phyloP scores from a whole-genome alignment of 2,329 filamentous ascomycete genomes.

The Hymenoscyphus salicellus region DNA sequence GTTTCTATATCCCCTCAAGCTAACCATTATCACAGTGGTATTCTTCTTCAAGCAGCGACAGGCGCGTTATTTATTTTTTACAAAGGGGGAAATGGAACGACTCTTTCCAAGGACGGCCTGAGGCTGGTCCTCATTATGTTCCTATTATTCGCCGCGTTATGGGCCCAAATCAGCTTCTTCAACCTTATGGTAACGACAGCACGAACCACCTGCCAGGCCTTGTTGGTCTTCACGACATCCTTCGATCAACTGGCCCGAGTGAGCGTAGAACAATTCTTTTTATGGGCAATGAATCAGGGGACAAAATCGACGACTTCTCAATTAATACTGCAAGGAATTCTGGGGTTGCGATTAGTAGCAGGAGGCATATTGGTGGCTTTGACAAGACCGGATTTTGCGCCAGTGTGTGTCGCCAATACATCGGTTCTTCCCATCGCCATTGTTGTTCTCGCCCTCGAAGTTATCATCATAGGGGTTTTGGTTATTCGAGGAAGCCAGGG shows the following conservation, averaged over 20 bases:
- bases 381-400: conserved; percentile 33
- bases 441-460: conserved; percentile 33
- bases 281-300: conserved; percentile 35
- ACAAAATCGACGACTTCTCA: conserved; percentile 29
- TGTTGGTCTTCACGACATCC: conserved; percentile 31
- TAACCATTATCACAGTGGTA: conserved; percentile 32
- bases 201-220: conserved; percentile 29
- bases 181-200: conserved; percentile 30
- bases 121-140: conserved; percentile 40
- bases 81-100: conserved; percentile 33
- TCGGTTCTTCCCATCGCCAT: conserved; percentile 32
- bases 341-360: conserved; percentile 30
- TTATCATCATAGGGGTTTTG: conserved; percentile 32
- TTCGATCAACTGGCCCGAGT: conserved; percentile 37
- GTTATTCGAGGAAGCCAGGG: conserved; percentile 26
- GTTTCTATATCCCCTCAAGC: conserved; percentile 9
- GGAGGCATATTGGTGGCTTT: conserved; percentile 34
- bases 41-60: conserved; percentile 34
- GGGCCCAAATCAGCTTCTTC: conserved; percentile 35
- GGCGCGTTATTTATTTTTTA: conserved; percentile 33
- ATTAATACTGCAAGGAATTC: conserved; percentile 31
- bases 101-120: conserved; percentile 36
- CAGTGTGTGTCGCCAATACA: conserved; percentile 34
- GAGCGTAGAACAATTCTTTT: conserved; percentile 34
- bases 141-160: conserved; percentile 35